Evolutionary conservation across 306 rosid species (phyloP).

Genomic region (Inga leiocalycina): DNA sequence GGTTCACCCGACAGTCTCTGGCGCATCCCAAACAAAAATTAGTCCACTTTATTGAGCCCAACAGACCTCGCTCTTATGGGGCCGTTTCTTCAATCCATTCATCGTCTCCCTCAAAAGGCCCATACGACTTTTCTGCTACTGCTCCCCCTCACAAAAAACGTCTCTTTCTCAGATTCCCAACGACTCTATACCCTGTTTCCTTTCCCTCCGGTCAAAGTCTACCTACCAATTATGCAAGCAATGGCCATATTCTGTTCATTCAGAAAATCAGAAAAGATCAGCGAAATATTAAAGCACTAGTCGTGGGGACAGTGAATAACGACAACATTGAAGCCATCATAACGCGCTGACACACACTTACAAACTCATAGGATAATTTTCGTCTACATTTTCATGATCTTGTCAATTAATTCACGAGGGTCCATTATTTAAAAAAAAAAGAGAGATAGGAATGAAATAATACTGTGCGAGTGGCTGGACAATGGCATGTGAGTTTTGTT

Average conservation of each 20-base stretch:
- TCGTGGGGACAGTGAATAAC: too few species aligned
- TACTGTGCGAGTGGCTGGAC: slow-evolving; percentile 8
- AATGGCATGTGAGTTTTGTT: not conserved
- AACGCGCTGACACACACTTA: too few species aligned
- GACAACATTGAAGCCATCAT: too few species aligned
- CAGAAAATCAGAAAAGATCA: not conserved
- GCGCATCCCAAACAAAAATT: not conserved
- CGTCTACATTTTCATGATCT: not conserved
- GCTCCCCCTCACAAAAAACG: not conserved
- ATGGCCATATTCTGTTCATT: not conserved
- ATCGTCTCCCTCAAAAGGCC: not conserved
- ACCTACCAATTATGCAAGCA: not conserved
- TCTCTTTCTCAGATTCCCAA: not conserved
- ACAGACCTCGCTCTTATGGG: not conserved
- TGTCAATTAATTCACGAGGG: slow-evolving; percentile 2
- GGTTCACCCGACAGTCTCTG: not conserved
- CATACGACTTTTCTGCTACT: not conserved
- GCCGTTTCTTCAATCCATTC: not conserved
- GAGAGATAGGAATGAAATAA: not conserved
- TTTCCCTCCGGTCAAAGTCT: not conserved
- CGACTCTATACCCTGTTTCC: not conserved
- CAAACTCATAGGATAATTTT: not conserved
- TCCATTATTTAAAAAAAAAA: slow-evolving; percentile 1
- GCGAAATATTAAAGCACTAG: not conserved
- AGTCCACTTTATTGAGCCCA: not conserved